A percentile compares a stretch with the other conserved stretches of the same genome.
phyloP scores from a whole-genome alignment of 129 eudicot species.

The Flaveria brownii region DNA sequence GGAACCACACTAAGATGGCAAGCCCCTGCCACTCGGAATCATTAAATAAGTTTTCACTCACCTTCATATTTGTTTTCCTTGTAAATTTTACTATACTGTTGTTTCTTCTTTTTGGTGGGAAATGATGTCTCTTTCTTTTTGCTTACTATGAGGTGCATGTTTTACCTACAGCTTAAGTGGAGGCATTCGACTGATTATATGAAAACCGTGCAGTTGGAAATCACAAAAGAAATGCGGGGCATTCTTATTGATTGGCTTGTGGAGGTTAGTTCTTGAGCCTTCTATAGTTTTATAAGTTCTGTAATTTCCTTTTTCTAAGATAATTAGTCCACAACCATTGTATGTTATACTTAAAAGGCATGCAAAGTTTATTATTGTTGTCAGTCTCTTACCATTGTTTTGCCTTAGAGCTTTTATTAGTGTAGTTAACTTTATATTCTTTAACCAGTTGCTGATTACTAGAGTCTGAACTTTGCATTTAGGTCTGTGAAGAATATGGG shows the following conservation, averaged over 20 bases:
- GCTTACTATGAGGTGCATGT: slow-evolving; percentile 4
- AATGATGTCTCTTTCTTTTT: slow-evolving; percentile 9
- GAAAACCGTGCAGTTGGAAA: slow-evolving; percentile 72
- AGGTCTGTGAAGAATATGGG: slow-evolving; percentile 85
- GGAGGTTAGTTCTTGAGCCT: slow-evolving; percentile 59
- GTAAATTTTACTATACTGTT: background rate
- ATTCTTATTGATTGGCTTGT: slow-evolving; percentile 95
- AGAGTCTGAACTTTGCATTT: slow-evolving; percentile 24
- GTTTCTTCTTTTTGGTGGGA: background rate
- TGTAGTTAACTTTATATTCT: background rate
- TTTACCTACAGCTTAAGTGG: slow-evolving; percentile 58
- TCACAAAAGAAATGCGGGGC: slow-evolving; percentile 75
- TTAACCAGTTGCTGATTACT: background rate
- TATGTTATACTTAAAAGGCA: background rate
- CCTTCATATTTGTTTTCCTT: slow-evolving; percentile 7
- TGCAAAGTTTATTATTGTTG: background rate
- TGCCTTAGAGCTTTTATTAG: background rate
- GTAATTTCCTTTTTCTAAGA: background rate
- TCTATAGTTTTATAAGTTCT: background rate
- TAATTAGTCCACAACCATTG: slow-evolving; percentile 8
- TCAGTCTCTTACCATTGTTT: too few relatives aligned
- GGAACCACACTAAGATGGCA: background rate
- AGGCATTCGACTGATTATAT: slow-evolving; percentile 66
- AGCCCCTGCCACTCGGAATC: slow-evolving; percentile 9
- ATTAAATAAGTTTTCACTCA: background rate